A percentile compares a stretch with the other conserved stretches of the same genome.
These are phyloP conservation scores for Nymphaea thermarum DNA, from an alignment of 164 flowering plant genomes.

Conservation along the genomic window DNA sequence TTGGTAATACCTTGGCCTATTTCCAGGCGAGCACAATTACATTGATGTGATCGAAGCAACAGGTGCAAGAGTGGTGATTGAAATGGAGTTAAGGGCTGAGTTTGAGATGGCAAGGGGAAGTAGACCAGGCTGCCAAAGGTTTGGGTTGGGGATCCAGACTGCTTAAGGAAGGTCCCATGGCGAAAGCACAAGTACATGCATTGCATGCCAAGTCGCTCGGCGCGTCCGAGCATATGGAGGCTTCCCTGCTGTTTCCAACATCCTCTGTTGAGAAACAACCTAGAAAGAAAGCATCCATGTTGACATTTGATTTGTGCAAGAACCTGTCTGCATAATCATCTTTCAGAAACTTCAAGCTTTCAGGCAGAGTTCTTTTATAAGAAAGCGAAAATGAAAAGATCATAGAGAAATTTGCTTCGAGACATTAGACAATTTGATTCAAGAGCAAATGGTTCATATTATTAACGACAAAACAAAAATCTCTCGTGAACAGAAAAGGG, in stretches of 20 bases:
- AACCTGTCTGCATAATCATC: not conserved
- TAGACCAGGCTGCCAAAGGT: constrained; percentile 54
- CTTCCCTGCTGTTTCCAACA: not conserved
- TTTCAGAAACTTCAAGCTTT: no score
- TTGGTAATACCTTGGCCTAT: no score
- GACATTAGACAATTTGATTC: no score
- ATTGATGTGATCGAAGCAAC: constrained; percentile 58
- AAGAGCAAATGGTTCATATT: no score
- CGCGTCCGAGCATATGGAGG: constrained; percentile 14
- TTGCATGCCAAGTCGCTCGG: constrained; percentile 88
- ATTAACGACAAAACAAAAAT: no score
- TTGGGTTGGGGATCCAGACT: constrained; percentile 63
- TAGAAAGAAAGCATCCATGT: constrained; percentile 38
- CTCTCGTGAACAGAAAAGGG: no score
- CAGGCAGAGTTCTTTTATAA: no score
- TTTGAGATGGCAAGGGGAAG: constrained; percentile 85
- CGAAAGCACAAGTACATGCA: constrained; percentile 79
- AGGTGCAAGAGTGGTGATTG: constrained; percentile 59
- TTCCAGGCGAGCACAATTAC: constrained; percentile 68
- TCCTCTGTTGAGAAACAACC: not conserved
- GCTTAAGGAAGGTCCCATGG: constrained; percentile 61
- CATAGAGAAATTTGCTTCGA: no score
- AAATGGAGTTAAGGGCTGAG: constrained; percentile 57
- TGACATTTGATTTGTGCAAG: constrained; percentile 28
- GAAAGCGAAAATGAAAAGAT: no score